Evolutionary conservation across 2,329 filamentous ascomycete genomes (phyloP).

Genomic region (Metarhizium guizhouense): DNA sequence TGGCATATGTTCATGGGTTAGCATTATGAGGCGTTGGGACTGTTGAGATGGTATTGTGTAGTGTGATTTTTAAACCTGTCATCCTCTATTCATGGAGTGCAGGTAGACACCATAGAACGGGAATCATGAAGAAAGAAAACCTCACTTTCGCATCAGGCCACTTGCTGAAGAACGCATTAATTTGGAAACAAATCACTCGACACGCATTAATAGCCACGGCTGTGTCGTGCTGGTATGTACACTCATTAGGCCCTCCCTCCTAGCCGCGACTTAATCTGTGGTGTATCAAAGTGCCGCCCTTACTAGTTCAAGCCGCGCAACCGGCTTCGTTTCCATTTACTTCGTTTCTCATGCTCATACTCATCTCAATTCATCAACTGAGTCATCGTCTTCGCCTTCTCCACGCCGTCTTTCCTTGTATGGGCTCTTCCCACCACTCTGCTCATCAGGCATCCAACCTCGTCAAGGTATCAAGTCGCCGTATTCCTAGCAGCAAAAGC

Average conservation of each 20-base stretch:
- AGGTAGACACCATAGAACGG: not conserved
- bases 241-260: not conserved
- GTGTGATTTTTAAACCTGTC: not conserved
- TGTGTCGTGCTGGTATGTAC: not conserved
- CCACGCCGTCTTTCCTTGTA: not conserved
- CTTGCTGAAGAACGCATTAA: too few species aligned
- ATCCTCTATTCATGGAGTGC: not conserved
- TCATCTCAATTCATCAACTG: not conserved
- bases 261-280: not conserved
- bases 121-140: not conserved
- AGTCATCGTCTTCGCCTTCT: not conserved
- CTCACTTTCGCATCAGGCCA: too few species aligned
- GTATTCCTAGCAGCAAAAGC: conserved; percentile 1
- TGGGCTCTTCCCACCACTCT: not conserved
- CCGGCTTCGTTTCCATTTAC: not conserved
- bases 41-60: not conserved
- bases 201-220: not conserved
- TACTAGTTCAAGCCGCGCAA: not conserved
- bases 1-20: not conserved
- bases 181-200: too few species aligned
- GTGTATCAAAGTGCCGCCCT: not conserved
- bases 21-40: not conserved
- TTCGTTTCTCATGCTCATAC: not conserved
- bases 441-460: not conserved
- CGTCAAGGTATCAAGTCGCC: conserved; percentile 6